phyloP scores from a whole-genome alignment of 31 red algal genomes.

The Endocladia muricata region DNA sequence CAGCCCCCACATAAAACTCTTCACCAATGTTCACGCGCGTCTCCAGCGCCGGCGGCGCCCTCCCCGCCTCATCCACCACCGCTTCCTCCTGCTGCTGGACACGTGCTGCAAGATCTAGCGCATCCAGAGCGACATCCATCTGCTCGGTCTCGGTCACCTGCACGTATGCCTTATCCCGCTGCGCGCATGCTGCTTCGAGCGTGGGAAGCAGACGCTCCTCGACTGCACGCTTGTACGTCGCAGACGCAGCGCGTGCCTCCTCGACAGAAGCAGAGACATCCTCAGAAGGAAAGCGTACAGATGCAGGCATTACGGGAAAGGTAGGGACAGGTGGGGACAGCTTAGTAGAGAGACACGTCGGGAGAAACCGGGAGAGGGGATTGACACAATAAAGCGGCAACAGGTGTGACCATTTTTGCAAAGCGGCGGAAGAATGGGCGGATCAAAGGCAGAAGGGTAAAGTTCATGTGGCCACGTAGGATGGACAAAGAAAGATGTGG shows the following conservation, averaged over 20 bases:
- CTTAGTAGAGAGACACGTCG: too few relatives aligned
- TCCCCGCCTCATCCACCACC: background rate
- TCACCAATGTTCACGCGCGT: constrained; percentile 53
- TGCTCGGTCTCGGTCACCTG: constrained; percentile 26
- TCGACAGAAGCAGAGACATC: background rate
- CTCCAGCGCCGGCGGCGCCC: constrained; percentile 8
- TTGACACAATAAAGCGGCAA: too few relatives aligned
- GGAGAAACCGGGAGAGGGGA: too few relatives aligned
- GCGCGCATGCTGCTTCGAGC: constrained; percentile 1
- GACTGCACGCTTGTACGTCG: constrained; percentile 17
- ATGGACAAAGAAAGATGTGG: too few relatives aligned
- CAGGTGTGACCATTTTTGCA: too few relatives aligned
- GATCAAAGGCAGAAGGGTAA: too few relatives aligned
- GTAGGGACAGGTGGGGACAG: too few relatives aligned
- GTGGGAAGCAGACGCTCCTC: constrained; percentile 21
- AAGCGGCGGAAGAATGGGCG: too few relatives aligned
- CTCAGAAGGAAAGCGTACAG: too few relatives aligned
- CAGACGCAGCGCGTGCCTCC: constrained; percentile 21
- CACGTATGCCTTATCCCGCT: constrained; percentile 18
- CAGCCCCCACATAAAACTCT: constrained; percentile 41
- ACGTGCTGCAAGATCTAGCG: constrained; percentile 1
- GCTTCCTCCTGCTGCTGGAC: background rate
- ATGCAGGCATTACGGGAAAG: too few relatives aligned
- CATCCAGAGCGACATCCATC: constrained; percentile 4
- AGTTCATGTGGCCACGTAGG: too few relatives aligned